Base-by-base conservation (phyloP, 2,329 filamentous ascomycete genomes). In the Daldinia sp. region DNA sequence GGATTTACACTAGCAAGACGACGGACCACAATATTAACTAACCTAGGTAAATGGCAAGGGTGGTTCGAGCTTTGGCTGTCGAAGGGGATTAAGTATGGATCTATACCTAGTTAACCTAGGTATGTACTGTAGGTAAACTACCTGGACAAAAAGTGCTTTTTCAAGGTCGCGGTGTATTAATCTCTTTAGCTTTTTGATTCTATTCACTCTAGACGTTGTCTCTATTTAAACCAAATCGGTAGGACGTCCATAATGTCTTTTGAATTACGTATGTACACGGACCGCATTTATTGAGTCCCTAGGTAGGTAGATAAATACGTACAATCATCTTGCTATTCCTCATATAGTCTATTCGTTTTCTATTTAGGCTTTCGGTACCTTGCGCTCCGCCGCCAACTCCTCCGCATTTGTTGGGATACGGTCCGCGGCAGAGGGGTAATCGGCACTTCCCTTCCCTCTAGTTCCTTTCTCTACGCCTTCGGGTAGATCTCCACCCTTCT, bases 401-500 rank as follows among this genome's bases (percentile, higher is more conserved):
- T 75, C 73, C 0, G 74, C 71, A 5, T 67, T 65, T 2, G 52
- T 49, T 1, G 73, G 72, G 0, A 71, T 10, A 6, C 67, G 68
- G 7, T 75, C 71, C 32, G 70, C 63, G 23, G 74, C 74, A 6
- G 55, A 59, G n/a, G 70, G 71, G 25, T 72, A 70, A 0, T 71
- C 67, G 2, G 59, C 49, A 11, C 39, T 63, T 0, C 15, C 66
- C 67, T 74, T 75, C 2, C 69, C 71, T 15, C 67, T 62, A 13
- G 61, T 62, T 13, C 70, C 70, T 35, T 70, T 71, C 4, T 68
- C 39, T 5, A 68, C 71, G n/a, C 70, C 73, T 27, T 78, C 77
- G 0, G 76, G 73, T 25, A 75, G 49, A 51, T 77, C 74, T 0
- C 68, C 72, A 3, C 76, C 75, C 25, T 70, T 66, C 45, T 57